Evolutionary conservation across 805 yeast genomes (phyloP).

Genomic region (Starmera amethionina): DNA sequence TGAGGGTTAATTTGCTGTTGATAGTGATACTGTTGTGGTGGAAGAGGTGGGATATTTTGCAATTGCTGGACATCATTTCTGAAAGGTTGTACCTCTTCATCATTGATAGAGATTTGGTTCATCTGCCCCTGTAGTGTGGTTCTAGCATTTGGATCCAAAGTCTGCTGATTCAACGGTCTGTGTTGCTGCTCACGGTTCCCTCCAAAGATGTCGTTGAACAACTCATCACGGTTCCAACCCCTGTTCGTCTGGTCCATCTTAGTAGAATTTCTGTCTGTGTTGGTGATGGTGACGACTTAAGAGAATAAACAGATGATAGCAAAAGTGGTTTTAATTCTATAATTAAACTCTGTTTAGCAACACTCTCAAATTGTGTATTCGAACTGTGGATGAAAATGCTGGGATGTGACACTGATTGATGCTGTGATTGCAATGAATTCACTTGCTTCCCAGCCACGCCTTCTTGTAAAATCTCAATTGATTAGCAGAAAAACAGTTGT

Average conservation of each 20-base stretch:
- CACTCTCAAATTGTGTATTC: background rate
- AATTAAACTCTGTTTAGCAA: too few species aligned
- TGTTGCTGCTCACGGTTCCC: constrained; percentile 11
- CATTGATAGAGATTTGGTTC: too few species aligned
- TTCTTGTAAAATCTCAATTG: too few species aligned
- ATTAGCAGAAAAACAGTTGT: too few species aligned
- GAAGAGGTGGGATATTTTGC: background rate
- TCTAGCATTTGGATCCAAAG: background rate
- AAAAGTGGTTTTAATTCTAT: too few species aligned
- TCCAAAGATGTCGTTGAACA: constrained; percentile 23
- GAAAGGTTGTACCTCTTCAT: background rate
- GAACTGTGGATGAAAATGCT: background rate
- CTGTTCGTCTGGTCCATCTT: background rate
- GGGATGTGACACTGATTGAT: too few species aligned
- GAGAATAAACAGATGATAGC: too few species aligned
- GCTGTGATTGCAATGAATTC: too few species aligned
- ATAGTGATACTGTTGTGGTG: background rate
- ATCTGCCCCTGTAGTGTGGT: background rate
- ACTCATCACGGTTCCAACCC: constrained; percentile 16
- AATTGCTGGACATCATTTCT: background rate
- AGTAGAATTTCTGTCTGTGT: too few species aligned
- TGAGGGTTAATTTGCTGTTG: background rate
- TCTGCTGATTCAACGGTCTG: background rate
- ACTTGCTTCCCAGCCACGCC: too few species aligned
- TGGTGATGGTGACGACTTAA: too few species aligned